Conservation (phyloP, 371 early-diverging fungal species). For the Gilbertella persicaria region DNA sequence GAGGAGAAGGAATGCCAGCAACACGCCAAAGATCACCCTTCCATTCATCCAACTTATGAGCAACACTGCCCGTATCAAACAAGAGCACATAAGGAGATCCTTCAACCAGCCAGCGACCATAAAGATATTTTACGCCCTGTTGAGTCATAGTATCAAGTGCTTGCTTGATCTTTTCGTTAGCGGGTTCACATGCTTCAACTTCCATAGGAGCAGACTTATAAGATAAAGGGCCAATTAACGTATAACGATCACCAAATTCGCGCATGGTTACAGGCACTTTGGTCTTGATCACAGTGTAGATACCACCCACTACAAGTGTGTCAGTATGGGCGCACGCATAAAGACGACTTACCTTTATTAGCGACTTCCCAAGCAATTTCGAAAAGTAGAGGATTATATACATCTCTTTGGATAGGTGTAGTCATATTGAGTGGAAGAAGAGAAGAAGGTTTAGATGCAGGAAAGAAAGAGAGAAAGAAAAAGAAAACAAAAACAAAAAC, state of each 20-base stretch:
- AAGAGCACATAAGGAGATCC: slow-evolving; percentile 90
- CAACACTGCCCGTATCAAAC: slow-evolving; percentile 80
- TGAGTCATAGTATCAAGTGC: slow-evolving; percentile 70
- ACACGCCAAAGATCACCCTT: slow-evolving; percentile 92
- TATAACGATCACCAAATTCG: slow-evolving; percentile 84
- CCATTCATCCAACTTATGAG: slow-evolving; percentile 86
- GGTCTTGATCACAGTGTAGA: slow-evolving; percentile 96
- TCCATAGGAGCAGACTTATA: slow-evolving; percentile 84
- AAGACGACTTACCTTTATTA: slow-evolving; percentile 80
- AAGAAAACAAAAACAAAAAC: background rate
- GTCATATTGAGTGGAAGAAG: slow-evolving; percentile 9
- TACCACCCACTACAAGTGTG: slow-evolving; percentile 83
- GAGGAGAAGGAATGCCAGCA: slow-evolving; percentile 90
- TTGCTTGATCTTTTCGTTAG: slow-evolving; percentile 65
- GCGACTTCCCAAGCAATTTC: slow-evolving; percentile 98
- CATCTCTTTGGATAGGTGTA: slow-evolving; percentile 22
- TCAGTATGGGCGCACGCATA: slow-evolving; percentile 1
- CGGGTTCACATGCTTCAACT: slow-evolving; percentile 82
- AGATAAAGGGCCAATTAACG: slow-evolving; percentile 69
- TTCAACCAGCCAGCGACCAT: slow-evolving; percentile 95
- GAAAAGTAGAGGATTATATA: slow-evolving; percentile 69
- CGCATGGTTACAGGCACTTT: slow-evolving; percentile 93
- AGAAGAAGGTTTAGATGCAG: background rate
- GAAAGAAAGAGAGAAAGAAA: slow-evolving; percentile 3
- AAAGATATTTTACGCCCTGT: slow-evolving; percentile 79